Evolutionary conservation across 2,329 filamentous ascomycete genomes (phyloP), one percentile per base, ranked within the genome.

Genomic region (Monosporascus sp.): DNA sequence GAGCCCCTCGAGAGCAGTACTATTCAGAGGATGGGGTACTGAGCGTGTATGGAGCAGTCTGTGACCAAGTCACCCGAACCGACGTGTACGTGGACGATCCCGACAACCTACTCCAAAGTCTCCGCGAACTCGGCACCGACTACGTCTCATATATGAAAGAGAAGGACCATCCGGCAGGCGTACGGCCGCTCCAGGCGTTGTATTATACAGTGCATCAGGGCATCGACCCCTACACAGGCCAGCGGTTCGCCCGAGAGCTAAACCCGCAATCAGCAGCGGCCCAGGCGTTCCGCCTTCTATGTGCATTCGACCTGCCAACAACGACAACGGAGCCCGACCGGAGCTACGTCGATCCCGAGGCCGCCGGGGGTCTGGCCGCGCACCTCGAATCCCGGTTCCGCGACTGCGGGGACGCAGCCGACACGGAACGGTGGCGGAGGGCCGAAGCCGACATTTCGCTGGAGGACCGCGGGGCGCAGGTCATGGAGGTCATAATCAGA

Each of bases 21-120:
- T 41, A 41, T 20, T 41, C 38, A n/a, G 38, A 41, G 6, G 9
- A 18, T 11, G 17, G 17, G 17, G 38, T 18, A 20, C 38, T 41
- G 38, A 41, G 38, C 18, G 38, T 41, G 17, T 11, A 41, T 2
- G 38, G 38, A 15, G 17, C 18, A 14, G 17, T 41, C 17, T 41
- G 38, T 41, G 38, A 41, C 18, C 38, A 15, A 6, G 38, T 41
- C 17, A 8, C 17, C 18, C 6, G 18, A 7, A 18, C 6, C 3
- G 3, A 1, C 18, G 17, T 9, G 6, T 6, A 5, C 17, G 9
- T 4, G 6, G 17, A 8, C 17, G 17, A 20, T 2, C 5, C 2
- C n/a, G 17, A 18, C 6, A 7, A 3, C 9, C 0, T 3, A 5
- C 2, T 3, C 3, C 6, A 41, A 4, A 1, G 5, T 1, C 9